phyloP scores from a whole-genome alignment of 2,329 filamentous ascomycete species.

The Graphiopsis chlorocephala region DNA sequence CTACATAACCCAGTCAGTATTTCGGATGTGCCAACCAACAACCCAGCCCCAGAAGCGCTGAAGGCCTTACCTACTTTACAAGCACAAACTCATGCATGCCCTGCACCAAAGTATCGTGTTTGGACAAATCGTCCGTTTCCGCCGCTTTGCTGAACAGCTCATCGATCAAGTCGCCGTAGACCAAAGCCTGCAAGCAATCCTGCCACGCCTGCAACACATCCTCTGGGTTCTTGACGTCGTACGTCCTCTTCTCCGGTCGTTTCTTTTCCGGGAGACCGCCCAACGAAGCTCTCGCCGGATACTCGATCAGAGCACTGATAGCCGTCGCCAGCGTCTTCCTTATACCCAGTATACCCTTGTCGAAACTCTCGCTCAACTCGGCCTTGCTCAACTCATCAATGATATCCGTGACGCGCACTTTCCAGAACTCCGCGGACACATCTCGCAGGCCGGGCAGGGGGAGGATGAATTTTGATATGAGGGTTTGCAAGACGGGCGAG shows the following conservation, averaged over 20 bases:
- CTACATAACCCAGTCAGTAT: conserved; percentile 41
- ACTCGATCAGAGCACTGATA: conserved; percentile 66
- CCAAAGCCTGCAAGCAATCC: conserved; percentile 61
- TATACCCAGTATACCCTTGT: conserved; percentile 71
- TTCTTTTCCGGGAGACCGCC: conserved; percentile 54
- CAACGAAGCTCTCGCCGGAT: conserved; percentile 63
- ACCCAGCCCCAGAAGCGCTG: background rate
- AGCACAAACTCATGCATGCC: conserved; percentile 66
- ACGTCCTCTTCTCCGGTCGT: conserved; percentile 40
- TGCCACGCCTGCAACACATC: conserved; percentile 65
- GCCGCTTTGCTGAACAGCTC: conserved; percentile 61
- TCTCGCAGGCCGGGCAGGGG: conserved; percentile 64
- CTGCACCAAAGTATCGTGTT: conserved; percentile 60
- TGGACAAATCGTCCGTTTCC: conserved; percentile 61
- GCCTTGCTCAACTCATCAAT: conserved; percentile 62
- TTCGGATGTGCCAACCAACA: too few relatives aligned
- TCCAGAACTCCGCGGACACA: conserved; percentile 65
- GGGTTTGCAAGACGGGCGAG: conserved; percentile 62
- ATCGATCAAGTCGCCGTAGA: conserved; percentile 68
- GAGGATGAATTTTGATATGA: conserved; percentile 64
- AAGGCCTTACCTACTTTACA: conserved; percentile 57
- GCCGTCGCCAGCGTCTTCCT: conserved; percentile 74
- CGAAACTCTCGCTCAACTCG: conserved; percentile 76
- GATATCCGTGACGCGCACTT: conserved; percentile 57
- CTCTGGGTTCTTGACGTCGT: conserved; percentile 58